Percentiles rank a stretch among this genome's conserved stretches.
Conservation (phyloP, 169 alveolate species). For the Ichthyophthirius multifiliis region DNA sequence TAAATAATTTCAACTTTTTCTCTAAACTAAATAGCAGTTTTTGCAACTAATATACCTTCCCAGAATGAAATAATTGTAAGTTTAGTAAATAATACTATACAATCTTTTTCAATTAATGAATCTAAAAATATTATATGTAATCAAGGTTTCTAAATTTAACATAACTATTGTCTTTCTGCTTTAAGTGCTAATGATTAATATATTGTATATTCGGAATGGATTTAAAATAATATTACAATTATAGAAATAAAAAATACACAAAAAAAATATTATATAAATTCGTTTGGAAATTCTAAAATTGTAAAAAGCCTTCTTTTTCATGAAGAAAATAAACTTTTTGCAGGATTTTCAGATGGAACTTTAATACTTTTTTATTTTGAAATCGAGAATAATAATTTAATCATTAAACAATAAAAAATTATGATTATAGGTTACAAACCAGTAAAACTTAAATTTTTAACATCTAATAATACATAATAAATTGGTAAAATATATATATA, state of each 20-base stretch:
- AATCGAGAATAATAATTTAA: neutral
- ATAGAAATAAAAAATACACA: neutral
- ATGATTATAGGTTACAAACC: constrained; percentile 1
- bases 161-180: neutral
- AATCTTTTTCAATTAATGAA: too few relatives aligned
- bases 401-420: neutral
- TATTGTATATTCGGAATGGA: neutral
- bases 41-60: too few relatives aligned
- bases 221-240: neutral
- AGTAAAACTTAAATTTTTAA: neutral
- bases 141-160: too few relatives aligned
- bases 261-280: neutral
- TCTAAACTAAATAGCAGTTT: too few relatives aligned
- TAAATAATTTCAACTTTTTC: too few relatives aligned
- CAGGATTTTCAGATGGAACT: neutral
- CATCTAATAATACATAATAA: too few relatives aligned
- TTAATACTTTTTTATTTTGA: neutral
- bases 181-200: neutral
- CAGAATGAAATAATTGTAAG: too few relatives aligned
- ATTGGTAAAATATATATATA: too few relatives aligned
- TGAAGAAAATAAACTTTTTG: neutral
- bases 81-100: too few relatives aligned
- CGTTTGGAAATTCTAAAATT: neutral
- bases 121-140: too few relatives aligned
- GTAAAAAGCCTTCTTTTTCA: neutral